Evolutionary conservation across 257 asterid species (phyloP), one percentile per base, ranked within the genome.

Genomic region (Parsonsia alboflavescens): DNA sequence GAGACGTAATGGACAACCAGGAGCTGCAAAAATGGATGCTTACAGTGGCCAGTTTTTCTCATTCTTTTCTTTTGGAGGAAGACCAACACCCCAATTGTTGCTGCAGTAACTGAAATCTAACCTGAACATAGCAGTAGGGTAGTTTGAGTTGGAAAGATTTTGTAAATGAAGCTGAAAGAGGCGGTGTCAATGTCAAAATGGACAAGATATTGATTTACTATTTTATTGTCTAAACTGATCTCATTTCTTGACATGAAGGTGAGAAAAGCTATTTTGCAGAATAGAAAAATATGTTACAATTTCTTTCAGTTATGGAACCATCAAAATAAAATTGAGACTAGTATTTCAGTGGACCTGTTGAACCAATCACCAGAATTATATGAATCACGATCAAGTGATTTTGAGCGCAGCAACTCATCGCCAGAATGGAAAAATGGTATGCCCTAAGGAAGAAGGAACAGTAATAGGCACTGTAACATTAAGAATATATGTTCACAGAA

Each of bases 361-460:
- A 94, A 94, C 98, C 98, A 94, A 86, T 94, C 97, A 73, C 98
- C 96, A 54, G 98, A 94, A 76, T 94, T 94, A 81, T 94, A 94
- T 12, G 98, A 94, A 83, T 94, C 98, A 71, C 97, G 98, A 66
- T 94, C 98, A 75, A 92, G 83, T 33, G 98, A 94, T 84, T 94
- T 94, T 71, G 98, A 94, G 63, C 98, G 98, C 75, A 94, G 86
- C 82, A 92, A 86, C 88, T 94, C 99, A 80, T 94, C 99, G 62
- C 99, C 99, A 48, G 92, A 85, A 73, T 94, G 98, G 86, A 94
- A 94, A 86, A 94, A 94, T 16, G 98, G 97, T 75, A 94, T 80
- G 74, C 98, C 98, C 98, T 94, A 75, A 4, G 53, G 56, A 39
- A 71, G 49, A 41, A 71, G 44, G 28, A 42, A 42, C 42, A 71